These are phyloP conservation scores for Neotropicomus parvogracilis DNA, from an alignment of 1,284 basidiomycete species.

Conservation along the genomic window DNA sequence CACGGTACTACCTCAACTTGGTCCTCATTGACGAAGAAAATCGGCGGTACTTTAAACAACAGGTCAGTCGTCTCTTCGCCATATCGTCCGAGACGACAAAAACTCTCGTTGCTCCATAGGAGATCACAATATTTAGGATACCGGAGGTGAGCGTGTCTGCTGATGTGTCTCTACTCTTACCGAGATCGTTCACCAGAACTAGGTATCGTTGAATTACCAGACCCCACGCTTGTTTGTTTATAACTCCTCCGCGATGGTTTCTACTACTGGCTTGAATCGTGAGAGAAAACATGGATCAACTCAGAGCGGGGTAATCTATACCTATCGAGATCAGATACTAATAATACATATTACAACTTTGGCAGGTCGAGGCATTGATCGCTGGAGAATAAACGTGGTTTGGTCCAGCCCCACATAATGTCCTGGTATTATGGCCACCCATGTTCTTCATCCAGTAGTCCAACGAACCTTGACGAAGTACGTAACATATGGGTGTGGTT, in stretches of 20 bases:
- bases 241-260: slow-evolving; percentile 1
- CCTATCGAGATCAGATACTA: slow-evolving; percentile 8
- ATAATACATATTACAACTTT: slow-evolving; percentile 14
- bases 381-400: not conserved
- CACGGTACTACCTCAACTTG: slow-evolving; percentile 93
- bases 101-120: slow-evolving; percentile 35
- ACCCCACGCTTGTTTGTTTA: slow-evolving; percentile 9
- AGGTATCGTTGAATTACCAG: slow-evolving; percentile 12
- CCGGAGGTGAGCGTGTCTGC: slow-evolving; percentile 49
- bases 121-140: slow-evolving; percentile 74
- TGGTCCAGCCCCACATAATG: not conserved
- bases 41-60: slow-evolving; percentile 90
- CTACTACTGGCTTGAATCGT: slow-evolving; percentile 5
- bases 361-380: slow-evolving; percentile 1
- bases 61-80: slow-evolving; percentile 42
- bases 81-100: not conserved
- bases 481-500: slow-evolving; percentile 32
- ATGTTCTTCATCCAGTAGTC: not conserved
- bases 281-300: not conserved
- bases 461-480: not conserved
- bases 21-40: slow-evolving; percentile 99
- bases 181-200: slow-evolving; percentile 24
- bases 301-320: slow-evolving; percentile 3
- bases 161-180: not conserved
- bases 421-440: not conserved